Conservation (phyloP, 257 asterid genomes). For the Salvia splendens region DNA sequence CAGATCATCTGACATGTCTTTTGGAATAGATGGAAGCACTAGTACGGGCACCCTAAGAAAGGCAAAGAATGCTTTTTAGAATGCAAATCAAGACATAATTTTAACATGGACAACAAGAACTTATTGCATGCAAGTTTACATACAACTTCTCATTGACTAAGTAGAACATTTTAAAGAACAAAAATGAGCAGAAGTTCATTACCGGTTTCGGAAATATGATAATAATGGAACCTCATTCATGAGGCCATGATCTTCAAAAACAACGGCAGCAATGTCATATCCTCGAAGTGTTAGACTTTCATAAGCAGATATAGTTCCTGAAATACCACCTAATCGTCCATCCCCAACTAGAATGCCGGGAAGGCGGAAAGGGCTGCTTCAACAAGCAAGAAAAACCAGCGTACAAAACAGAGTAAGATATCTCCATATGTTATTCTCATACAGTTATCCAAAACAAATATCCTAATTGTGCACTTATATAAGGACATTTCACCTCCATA, state of each 20-base stretch:
- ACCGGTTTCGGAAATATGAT: conserved; percentile 77
- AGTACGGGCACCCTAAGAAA: conserved; percentile 80
- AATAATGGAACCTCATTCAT: conserved; percentile 70
- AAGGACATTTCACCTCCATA: conserved; percentile 7
- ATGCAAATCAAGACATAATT: background rate
- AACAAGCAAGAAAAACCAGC: conserved; percentile 33
- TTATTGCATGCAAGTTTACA: background rate
- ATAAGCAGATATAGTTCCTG: conserved; percentile 96
- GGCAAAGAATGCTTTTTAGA: conserved; percentile 13
- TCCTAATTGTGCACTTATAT: background rate
- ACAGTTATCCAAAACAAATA: conserved; percentile 13
- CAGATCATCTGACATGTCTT: conserved; percentile 76
- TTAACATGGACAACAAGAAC: conserved; percentile 15
- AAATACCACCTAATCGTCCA: conserved; percentile 95
- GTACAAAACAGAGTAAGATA: background rate
- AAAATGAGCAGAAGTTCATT: conserved; percentile 23
- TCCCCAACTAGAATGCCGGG: conserved; percentile 97
- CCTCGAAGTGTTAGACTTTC: conserved; percentile 91
- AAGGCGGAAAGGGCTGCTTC: conserved; percentile 83
- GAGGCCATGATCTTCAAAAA: conserved; percentile 88
- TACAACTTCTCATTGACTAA: conserved; percentile 27
- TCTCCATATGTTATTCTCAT: background rate
- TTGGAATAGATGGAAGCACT: conserved; percentile 81
- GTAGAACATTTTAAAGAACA: conserved; percentile 8
- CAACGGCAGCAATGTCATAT: conserved; percentile 82